Base-by-base conservation (phyloP, 495 filamentous ascomycete species). In the Neurospora sp. region DNA sequence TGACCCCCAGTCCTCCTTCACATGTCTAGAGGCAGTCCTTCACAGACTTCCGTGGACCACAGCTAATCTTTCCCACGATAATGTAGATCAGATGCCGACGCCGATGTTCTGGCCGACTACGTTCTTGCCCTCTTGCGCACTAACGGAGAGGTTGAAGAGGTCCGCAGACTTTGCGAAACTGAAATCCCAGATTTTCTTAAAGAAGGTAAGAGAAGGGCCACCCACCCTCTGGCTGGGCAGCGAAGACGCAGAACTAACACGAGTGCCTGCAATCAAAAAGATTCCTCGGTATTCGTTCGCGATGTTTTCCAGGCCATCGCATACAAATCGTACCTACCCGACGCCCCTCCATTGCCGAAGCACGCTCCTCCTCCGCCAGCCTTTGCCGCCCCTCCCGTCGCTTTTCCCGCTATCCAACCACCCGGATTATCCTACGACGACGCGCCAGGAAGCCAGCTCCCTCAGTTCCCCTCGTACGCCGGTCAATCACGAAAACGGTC, bases 51-150 rank as follows among this genome's bases (percentile, higher is more conserved):
- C 37, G 10, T 7, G 20, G 10, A 39, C 0, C 38, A 40, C 70
- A 1, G 35, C 69, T 78, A 39, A 74, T 70, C 38, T 65, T 68
- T 68, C 7, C 69, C 18, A n/a, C 39, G 38, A 68, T n/a, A 38
- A 20, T 76, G 9, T 73, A 97, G 93, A 72, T 97, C 94, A 16
- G 96, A 98, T 81, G 96, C 94, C 68, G 96, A 99, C 80, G 90
- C 93, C 39, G 94, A 97, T 77, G 93, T 99, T 4, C 91, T 99
- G 18, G 94, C 94, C 40, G 96, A 99, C 78, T 99, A 98, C 78
- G 93, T 99, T 0, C 84, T 98, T 40, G 95, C 95, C n/a, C 88
- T 99, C 10, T 85, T 97, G 40, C 89, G 89, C 71, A 90, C 93
- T 70, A 93, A 97, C 76, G 92, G 92, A 73, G 87, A 89, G 27